Evolutionary conservation across 2,329 filamentous ascomycete genomes (phyloP).

Genomic region (Alternaria gansuensis): DNA sequence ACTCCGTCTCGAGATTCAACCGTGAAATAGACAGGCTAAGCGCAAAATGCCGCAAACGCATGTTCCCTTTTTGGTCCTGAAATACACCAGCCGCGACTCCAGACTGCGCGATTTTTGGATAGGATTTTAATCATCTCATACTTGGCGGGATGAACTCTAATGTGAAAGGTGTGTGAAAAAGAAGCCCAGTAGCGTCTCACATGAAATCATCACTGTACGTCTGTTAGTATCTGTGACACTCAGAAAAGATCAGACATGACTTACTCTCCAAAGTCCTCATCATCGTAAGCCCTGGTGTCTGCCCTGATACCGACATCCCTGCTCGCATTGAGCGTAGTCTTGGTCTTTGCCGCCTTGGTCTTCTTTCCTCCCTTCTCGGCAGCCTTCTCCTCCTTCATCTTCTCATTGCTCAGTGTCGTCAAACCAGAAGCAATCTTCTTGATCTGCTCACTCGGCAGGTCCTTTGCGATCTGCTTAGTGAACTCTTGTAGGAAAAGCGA

Average conservation of each 20-base stretch:
- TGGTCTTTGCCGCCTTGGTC: slow-evolving; percentile 94
- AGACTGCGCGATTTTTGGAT: background rate
- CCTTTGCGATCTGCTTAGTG: slow-evolving; percentile 83
- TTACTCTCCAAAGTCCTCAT: slow-evolving; percentile 86
- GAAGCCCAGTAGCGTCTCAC: slow-evolving; percentile 37
- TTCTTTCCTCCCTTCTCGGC: slow-evolving; percentile 96
- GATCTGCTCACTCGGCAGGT: slow-evolving; percentile 89
- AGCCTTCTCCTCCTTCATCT: slow-evolving; percentile 97
- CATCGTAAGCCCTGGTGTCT: slow-evolving; percentile 82
- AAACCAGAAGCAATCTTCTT: slow-evolving; percentile 92
- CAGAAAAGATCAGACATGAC: slow-evolving; percentile 55
- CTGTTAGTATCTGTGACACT: slow-evolving; percentile 29
- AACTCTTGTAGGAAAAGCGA: slow-evolving; percentile 90
- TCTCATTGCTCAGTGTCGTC: slow-evolving; percentile 94
- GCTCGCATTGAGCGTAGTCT: slow-evolving; percentile 78
- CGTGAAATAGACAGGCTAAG: background rate
- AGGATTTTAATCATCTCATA: background rate
- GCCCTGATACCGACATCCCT: slow-evolving; percentile 64
- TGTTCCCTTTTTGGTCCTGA: background rate
- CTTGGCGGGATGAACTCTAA: background rate
- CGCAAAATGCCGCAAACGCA: background rate
- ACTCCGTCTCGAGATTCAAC: background rate
- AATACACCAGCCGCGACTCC: slow-evolving; percentile 4
- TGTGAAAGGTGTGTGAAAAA: background rate
- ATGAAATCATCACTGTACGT: slow-evolving; percentile 51